Conservation (phyloP, 2,329 filamentous ascomycete species). For the Talaromyces sp. region DNA sequence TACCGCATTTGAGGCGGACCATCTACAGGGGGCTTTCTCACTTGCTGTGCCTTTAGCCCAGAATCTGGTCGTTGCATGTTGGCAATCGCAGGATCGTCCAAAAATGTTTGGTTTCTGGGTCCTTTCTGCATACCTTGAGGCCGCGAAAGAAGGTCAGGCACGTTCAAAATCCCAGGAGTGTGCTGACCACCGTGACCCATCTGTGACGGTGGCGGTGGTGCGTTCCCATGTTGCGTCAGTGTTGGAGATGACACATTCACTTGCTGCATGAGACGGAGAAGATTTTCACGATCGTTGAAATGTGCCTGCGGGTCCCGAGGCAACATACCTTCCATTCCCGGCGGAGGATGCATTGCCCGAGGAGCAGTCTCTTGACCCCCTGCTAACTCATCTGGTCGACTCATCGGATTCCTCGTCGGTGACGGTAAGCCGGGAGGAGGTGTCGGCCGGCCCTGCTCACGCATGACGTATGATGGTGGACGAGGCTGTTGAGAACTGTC, state of each 20-base stretch:
- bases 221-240: conserved; percentile 25
- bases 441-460: conserved; percentile 28
- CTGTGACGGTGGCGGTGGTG: conserved; percentile 25
- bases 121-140: conserved; percentile 32
- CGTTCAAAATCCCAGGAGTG: conserved; percentile 33
- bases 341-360: conserved; percentile 12
- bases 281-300: conserved; percentile 72
- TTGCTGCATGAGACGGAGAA: conserved; percentile 78
- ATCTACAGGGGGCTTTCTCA: conserved; percentile 35
- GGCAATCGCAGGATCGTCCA: conserved; percentile 45
- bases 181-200: conserved; percentile 22
- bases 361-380: conserved; percentile 25
- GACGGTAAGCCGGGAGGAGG: conserved; percentile 27
- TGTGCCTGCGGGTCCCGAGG: conserved; percentile 40
- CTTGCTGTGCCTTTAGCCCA: conserved; percentile 31
- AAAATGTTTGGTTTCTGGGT: conserved; percentile 37
- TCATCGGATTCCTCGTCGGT: conserved; percentile 24
- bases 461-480: conserved; percentile 29
- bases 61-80: conserved; percentile 39
- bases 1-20: conserved; percentile 36
- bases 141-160: conserved; percentile 35
- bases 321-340: conserved; percentile 25
- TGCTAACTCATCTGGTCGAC: conserved; percentile 33
- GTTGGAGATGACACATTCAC: conserved; percentile 35
- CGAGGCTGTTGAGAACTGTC: conserved; percentile 33